Evolutionary conservation across 768 basidiomycete genomes (phyloP), one percentile per base, ranked within the genome.

Genomic region (Naganishia vishniacii): DNA sequence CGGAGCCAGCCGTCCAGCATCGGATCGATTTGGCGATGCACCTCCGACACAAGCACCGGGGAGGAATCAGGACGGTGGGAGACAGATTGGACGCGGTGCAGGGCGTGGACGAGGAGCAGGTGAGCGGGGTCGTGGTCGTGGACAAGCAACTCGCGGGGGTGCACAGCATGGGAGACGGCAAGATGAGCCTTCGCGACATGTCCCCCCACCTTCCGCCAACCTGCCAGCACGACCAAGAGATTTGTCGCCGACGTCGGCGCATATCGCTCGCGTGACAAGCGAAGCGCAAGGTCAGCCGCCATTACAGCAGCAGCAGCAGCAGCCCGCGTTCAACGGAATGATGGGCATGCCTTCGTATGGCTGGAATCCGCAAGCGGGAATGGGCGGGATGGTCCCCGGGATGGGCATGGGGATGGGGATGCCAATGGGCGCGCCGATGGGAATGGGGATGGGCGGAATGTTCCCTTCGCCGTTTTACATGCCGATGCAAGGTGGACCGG

Each of bases 51-150:
- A 41, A 23, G 2, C 53, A 42, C 28, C 44, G 25, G 13, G 26
- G 32, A 32, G 56, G 16, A 64, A 58, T 28, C 63, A 58, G 16
- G 63, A 64, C 18, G 29, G 65, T 25, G 68, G 66, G 40, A 20
- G 66, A 28, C 48, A 65, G 29, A 48, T 51, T 41, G 59, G 63
- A 25, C 61, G 64, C 7, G 65, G 65, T 34, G 23, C 53, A 26
- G 62, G 69, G 34, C 53, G 65, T 31, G 53, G 56, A 15, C 28
- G 65, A 46, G 44, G 45, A 4, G 20, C 31, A 18, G 65, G 67
- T 58, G 40, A 62, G 23, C 62, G 62, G 31, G 42, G 65, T 44
- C 64, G 69, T 26, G 45, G 66, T 59, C 68, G 67, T 32, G 61
- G 65, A 47, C 64, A 61, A 48, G 37, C 49, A 31, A 64, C 68